Conservation (phyloP, 1,139 yeast species). For the Sugiyamaella grinbergsii region DNA sequence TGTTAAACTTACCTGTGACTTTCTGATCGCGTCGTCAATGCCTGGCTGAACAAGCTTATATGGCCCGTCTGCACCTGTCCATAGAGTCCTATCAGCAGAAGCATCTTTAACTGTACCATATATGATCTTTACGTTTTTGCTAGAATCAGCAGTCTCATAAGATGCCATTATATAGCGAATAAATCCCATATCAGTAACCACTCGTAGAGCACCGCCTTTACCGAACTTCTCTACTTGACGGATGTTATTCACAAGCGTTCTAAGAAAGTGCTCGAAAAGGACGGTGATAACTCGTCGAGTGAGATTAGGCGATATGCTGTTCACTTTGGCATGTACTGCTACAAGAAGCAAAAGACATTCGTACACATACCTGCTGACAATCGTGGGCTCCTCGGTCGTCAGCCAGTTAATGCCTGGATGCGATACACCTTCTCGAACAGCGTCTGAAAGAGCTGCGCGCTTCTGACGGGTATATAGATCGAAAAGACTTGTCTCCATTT, state of each 20-base stretch:
- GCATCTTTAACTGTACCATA: constrained; percentile 37
- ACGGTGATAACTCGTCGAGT: constrained; percentile 50
- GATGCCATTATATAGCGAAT: constrained; percentile 40
- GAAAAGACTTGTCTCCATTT: constrained; percentile 55
- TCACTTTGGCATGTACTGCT: constrained; percentile 54
- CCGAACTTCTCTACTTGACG: constrained; percentile 46
- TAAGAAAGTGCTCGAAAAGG: constrained; percentile 51
- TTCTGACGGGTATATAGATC: constrained; percentile 54
- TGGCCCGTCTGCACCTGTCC: constrained; percentile 36
- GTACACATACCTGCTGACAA: constrained; percentile 49
- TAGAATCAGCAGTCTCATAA: constrained; percentile 40
- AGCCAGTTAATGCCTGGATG: constrained; percentile 52
- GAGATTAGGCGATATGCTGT: constrained; percentile 51
- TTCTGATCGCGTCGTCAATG: constrained; percentile 29
- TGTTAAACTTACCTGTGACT: constrained; percentile 17
- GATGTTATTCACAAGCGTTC: constrained; percentile 48
- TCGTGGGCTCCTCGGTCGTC: constrained; percentile 43
- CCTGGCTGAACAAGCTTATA: constrained; percentile 33
- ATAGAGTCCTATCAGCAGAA: constrained; percentile 32
- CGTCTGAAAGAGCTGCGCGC: constrained; percentile 51
- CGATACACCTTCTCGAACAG: constrained; percentile 49
- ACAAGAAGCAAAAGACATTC: constrained; percentile 56
- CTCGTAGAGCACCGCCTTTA: constrained; percentile 44
- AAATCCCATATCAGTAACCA: constrained; percentile 46
- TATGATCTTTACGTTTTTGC: constrained; percentile 36